Evolutionary conservation across 2,329 filamentous ascomycete species (phyloP), one percentile per base, ranked within the genome.

Genomic region (Moelleriella libera): DNA sequence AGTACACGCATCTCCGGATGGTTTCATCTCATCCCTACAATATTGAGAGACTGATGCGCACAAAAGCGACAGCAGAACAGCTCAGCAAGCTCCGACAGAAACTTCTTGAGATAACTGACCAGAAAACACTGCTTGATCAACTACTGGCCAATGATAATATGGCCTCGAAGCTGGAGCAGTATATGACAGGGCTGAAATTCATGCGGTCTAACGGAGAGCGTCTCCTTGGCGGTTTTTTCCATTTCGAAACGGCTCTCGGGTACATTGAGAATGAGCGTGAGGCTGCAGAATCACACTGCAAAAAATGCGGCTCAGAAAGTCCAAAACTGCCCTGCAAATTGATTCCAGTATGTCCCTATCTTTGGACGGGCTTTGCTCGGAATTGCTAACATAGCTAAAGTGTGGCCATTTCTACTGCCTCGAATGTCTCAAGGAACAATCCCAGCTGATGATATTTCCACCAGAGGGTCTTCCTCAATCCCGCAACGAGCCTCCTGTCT

Each of bases 381-480:
- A 30, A 10, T n/a, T 41, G 40, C 40, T 7, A 21, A 32, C 12
- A 9, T 6, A 43, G 28, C 52, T 61, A 12, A 9, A 65, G 64
- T 68, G 66, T 30, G 48, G 51, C 0, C 65, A 68, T 44, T 28
- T 59, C 1, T 64, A 60, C 37, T 68, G 65, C 47, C 1, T 2
- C 0, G 2, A 4, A 0, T 68, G 64, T 37, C 41, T 61, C 2
- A 5, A 4, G 9, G 29, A 30, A 44, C 12, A 29, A 9, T 14
- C 32, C 30, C 3, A 34, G n/a, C 9, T 29, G 30, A 34, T 45
- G 42, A n/a, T 29, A 5, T 30, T 28, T 44, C 8, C 14, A 28
- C 40, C 32, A 37, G 2, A 37, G 21, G 12, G 8, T 37, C 3
- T 3, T 37, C 8, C 12, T 37, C 32, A 37, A 8, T 4, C 12